Evolutionary conservation across 2,329 filamentous ascomycete genomes (phyloP).

Genomic region (Triangularia setosa): DNA sequence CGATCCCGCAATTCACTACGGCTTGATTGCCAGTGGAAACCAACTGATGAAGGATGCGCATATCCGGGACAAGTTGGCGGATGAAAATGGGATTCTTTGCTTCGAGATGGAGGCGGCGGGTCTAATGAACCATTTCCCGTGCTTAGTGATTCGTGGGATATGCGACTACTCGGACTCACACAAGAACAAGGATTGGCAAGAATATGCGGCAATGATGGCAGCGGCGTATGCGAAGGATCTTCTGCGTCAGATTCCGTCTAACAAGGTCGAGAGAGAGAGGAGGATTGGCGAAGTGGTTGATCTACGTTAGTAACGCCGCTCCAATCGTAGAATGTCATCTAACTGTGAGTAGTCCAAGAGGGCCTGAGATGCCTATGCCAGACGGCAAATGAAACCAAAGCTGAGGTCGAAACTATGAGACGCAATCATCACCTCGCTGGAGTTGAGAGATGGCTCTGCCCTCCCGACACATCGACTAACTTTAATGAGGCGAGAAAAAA

Average conservation of each 20-base stretch:
- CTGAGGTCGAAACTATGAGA: not conserved
- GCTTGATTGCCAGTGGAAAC: conserved; percentile 34
- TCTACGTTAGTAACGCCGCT: not conserved
- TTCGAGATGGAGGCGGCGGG: conserved; percentile 23
- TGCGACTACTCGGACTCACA: conserved; percentile 15
- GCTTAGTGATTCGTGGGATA: conserved; percentile 10
- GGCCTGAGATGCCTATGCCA: not conserved
- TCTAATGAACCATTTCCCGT: conserved; percentile 12
- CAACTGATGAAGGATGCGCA: conserved; percentile 30
- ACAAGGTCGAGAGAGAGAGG: not conserved
- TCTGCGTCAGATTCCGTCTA: not conserved
- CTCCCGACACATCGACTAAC: not conserved
- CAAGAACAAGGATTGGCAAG: conserved; percentile 12
- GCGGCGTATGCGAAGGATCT: not conserved
- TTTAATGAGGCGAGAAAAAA: not conserved
- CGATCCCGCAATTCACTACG: conserved; percentile 32
- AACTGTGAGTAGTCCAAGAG: conserved; percentile 4
- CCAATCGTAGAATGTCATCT: not conserved
- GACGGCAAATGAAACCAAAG: not conserved
- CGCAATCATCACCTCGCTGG: not conserved
- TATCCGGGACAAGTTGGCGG: conserved; percentile 27
- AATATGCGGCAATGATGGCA: conserved; percentile 2
- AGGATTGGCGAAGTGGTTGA: not conserved
- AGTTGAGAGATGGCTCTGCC: conserved; percentile 6
- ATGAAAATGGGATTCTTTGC: conserved; percentile 26